Conservation (phyloP, 345 rosid species). For the Bruguiera sexangula region DNA sequence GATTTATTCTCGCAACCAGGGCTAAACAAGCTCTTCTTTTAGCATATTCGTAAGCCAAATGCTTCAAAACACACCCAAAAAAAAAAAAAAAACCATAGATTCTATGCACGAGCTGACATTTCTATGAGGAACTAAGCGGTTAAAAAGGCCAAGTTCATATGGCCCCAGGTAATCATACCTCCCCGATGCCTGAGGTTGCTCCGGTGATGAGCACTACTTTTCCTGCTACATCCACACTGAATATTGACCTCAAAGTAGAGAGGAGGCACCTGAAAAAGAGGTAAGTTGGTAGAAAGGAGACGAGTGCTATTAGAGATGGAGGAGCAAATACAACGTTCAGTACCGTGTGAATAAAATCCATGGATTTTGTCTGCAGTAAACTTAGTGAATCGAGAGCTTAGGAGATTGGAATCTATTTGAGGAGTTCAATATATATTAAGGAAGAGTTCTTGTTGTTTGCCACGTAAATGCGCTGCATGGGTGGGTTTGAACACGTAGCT, state of each 20-base stretch:
- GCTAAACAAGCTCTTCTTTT: conserved; percentile 39
- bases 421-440: not conserved
- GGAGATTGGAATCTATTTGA: not conserved
- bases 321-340: conserved; percentile 30
- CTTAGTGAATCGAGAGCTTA: not conserved
- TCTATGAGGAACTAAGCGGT: not conserved
- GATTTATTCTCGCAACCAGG: conserved; percentile 34
- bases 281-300: conserved; percentile 43
- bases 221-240: conserved; percentile 50
- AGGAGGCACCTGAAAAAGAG: conserved; percentile 31
- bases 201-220: conserved; percentile 65
- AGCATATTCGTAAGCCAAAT: conserved; percentile 37
- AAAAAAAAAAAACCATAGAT: too few species aligned
- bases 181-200: conserved; percentile 69
- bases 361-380: conserved; percentile 8
- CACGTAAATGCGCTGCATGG: not conserved
- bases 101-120: not conserved
- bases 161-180: conserved; percentile 27
- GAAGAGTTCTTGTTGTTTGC: not conserved
- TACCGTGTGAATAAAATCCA: conserved; percentile 34
- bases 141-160: not conserved
- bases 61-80: conserved; percentile 20
- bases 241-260: conserved; percentile 21
- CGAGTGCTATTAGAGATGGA: conserved; percentile 23
- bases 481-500: not conserved